Conservation (phyloP, 2,329 filamentous ascomycete species). For the Emydomyces testavorans region DNA sequence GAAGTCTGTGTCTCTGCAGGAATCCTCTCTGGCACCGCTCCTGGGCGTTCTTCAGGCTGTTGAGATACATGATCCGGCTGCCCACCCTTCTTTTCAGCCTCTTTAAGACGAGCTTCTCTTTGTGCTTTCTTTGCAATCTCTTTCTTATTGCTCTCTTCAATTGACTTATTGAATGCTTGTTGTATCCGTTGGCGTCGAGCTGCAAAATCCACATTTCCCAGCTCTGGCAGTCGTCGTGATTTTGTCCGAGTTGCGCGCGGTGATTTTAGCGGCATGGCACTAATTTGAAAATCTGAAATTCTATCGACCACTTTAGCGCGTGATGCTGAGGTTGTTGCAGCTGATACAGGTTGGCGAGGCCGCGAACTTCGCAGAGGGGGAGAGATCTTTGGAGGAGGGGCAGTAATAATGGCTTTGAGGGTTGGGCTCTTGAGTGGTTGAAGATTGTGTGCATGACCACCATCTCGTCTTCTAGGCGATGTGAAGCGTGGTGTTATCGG, state of each 20-base stretch:
- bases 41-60: not conserved
- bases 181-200: slow-evolving; percentile 71
- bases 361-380: slow-evolving; percentile 64
- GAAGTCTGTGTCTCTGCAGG: not conserved
- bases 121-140: slow-evolving; percentile 37
- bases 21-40: not conserved
- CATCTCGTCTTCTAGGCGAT: slow-evolving; percentile 28
- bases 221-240: slow-evolving; percentile 41
- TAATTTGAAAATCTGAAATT: slow-evolving; percentile 36
- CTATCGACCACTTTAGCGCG: slow-evolving; percentile 54
- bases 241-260: slow-evolving; percentile 27
- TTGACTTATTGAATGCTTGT: slow-evolving; percentile 73
- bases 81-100: slow-evolving; percentile 14
- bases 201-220: slow-evolving; percentile 74
- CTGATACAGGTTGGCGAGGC: slow-evolving; percentile 66
- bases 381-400: slow-evolving; percentile 59
- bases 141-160: slow-evolving; percentile 56
- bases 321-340: slow-evolving; percentile 59
- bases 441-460: slow-evolving; percentile 26
- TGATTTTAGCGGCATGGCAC: slow-evolving; percentile 21
- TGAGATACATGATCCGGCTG: not conserved
- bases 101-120: slow-evolving; percentile 28
- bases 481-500: slow-evolving; percentile 18
- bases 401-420: slow-evolving; percentile 62
- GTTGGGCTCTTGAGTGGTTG: slow-evolving; percentile 43